Base-by-base conservation (phyloP, 2,329 filamentous ascomycete species). In the Phaeosphaeria sp. region DNA sequence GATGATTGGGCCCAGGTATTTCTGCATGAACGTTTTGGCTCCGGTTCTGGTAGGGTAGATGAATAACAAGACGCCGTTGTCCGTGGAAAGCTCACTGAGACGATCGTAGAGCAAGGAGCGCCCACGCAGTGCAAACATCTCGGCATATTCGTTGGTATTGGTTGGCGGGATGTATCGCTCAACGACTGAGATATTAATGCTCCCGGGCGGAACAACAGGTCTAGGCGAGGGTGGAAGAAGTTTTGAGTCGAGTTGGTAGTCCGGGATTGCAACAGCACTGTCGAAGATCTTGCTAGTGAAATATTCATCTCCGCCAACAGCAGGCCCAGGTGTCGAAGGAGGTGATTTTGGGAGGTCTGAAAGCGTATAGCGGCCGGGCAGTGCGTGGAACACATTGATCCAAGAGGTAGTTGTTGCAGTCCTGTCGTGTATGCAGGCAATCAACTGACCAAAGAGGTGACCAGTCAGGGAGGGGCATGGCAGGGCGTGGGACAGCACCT, bases 151-250 rank as follows among this genome's bases (percentile, higher is more conserved):
- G 63, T 85, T 81, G 0, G 77, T 68, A 21, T 82, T 86, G 0
- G 85, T 82, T 2, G 87, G 87, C 18, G 87, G 87, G n/a, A 89
- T 85, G 71, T 87, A 89, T 39, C 87, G 83, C 73, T 89, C 87
- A 3, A 89, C 80, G 13, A 89, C 79, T 1, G 86, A 85, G 42
- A 89, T 77, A 54, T 88, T 82, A 59, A 89, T 84, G 50, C 83
- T 86, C 18, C 81, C 82, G 0, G 86, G 87, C 6, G 85, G 83
- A 1, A 88, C 86, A 44, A 88, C 81, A 1, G 85, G 85, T 54
- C 82, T 78, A 11, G 85, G 85, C 13, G 81, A 83, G 44, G 82
- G 79, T 9, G 83, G 79, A 3, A 82, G 72, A 18, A 82, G 79
- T 46, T 78, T 79, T 6, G 80, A 79, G 59, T 84, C 82, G 59